These are phyloP conservation scores for Monilinia polystroma DNA, from an alignment of 2,329 filamentous ascomycete species.

Conservation along the genomic window DNA sequence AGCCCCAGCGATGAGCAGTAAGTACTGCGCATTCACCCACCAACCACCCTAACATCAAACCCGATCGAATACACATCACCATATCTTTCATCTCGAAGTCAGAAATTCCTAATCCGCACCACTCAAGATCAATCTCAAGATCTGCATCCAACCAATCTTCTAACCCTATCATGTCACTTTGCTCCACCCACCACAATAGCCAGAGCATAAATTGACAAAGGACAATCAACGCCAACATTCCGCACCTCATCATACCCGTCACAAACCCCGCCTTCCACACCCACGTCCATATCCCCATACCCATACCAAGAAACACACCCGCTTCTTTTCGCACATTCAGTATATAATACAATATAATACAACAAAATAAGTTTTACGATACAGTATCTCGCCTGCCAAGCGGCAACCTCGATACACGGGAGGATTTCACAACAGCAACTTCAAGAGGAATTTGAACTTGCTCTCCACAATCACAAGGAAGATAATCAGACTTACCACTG, in stretches of 20 bases:
- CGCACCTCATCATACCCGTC: conserved; percentile 13
- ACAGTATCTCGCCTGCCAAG: conserved; percentile 19
- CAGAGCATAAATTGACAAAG: conserved; percentile 21
- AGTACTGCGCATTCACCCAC: conserved; percentile 10
- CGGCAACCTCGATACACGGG: conserved; percentile 11
- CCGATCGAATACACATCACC: conserved; percentile 5
- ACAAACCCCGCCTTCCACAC: not conserved
- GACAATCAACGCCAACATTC: conserved; percentile 16
- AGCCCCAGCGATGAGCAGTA: conserved; percentile 1
- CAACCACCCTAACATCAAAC: conserved; percentile 18
- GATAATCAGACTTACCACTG: conserved; percentile 21
- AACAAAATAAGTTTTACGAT: not conserved
- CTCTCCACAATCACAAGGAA: conserved; percentile 18
- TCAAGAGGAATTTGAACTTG: conserved; percentile 16
- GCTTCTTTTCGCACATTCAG: conserved; percentile 21
- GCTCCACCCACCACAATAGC: conserved; percentile 17
- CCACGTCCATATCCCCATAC: not conserved
- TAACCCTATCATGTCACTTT: not conserved
- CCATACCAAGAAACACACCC: conserved; percentile 4
- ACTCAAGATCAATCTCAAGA: conserved; percentile 9
- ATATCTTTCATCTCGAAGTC: conserved; percentile 10
- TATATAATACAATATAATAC: conserved; percentile 16
- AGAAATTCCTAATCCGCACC: conserved; percentile 1
- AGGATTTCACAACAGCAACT: conserved; percentile 7
- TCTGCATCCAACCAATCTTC: not conserved